Percentiles rank a stretch among this genome's conserved stretches.
Conservation (phyloP, 768 basidiomycete species). For the Phanerochaete sordida region DNA sequence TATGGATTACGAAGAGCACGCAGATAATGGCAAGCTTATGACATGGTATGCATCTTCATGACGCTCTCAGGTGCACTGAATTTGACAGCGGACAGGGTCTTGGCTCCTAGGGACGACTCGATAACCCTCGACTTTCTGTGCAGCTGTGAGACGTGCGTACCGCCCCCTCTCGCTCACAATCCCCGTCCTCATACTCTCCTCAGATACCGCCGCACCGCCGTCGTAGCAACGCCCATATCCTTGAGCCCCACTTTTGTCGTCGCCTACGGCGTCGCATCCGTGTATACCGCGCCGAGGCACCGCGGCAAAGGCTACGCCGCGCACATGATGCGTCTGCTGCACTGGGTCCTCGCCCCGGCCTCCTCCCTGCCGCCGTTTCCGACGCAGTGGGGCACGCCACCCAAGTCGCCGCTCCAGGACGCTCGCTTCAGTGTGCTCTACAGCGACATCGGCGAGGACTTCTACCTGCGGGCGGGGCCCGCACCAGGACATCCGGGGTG, state of each 20-base stretch:
- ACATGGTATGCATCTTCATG: constrained; percentile 42
- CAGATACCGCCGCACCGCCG: constrained; percentile 33
- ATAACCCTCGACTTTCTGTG: constrained; percentile 51
- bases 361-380: constrained; percentile 32
- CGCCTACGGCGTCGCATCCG: constrained; percentile 53
- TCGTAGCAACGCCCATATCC: constrained; percentile 20
- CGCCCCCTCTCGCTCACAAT: not conserved
- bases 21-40: constrained; percentile 40
- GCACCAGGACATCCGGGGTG: constrained; percentile 36
- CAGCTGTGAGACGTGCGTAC: constrained; percentile 58
- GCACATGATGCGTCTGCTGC: constrained; percentile 64
- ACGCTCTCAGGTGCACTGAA: not conserved
- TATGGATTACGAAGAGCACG: constrained; percentile 41
- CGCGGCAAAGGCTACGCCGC: constrained; percentile 54
- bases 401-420: constrained; percentile 29
- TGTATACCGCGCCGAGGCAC: constrained; percentile 49
- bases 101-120: constrained; percentile 50
- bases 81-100: constrained; percentile 39
- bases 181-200: not conserved
- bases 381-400: constrained; percentile 40
- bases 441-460: constrained; percentile 47
- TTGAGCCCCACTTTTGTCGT: constrained; percentile 23
- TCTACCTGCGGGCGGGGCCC: constrained; percentile 41
- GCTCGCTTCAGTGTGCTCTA: constrained; percentile 48
- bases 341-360: constrained; percentile 46